Conservation (phyloP, 192 early-diverging fungal genomes). For the Chytriomyces sp. region DNA sequence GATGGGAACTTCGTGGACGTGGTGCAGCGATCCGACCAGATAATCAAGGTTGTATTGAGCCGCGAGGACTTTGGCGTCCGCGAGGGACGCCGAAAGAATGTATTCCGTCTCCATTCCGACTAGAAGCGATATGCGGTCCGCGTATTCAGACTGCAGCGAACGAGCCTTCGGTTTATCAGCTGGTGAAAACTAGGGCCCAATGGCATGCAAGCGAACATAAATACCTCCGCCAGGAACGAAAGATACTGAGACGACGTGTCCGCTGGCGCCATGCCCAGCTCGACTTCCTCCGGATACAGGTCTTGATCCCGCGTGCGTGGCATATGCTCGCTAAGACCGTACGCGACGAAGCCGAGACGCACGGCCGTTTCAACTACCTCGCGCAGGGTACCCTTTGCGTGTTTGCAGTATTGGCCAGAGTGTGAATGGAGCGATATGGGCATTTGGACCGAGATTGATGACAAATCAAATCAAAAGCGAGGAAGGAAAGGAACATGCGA, state of each 20-base stretch:
- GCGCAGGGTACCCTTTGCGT: slow-evolving; percentile 85
- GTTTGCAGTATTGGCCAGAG: slow-evolving; percentile 93
- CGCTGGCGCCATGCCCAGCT: slow-evolving; percentile 65
- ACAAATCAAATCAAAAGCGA: too few species aligned
- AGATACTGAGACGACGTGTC: slow-evolving; percentile 67
- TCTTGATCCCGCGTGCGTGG: slow-evolving; percentile 75
- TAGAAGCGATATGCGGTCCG: slow-evolving; percentile 52
- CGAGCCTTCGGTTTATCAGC: slow-evolving; percentile 53
- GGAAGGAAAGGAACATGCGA: too few species aligned
- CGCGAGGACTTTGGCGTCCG: slow-evolving; percentile 54
- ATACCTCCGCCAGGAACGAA: slow-evolving; percentile 60
- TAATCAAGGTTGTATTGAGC: slow-evolving; percentile 69
- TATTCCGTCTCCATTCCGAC: slow-evolving; percentile 92
- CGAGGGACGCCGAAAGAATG: slow-evolving; percentile 60
- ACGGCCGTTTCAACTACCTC: slow-evolving; percentile 79
- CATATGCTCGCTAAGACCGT: slow-evolving; percentile 93
- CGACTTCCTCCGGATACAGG: slow-evolving; percentile 91
- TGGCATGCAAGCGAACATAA: background rate
- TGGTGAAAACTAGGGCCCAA: background rate
- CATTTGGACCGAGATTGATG: slow-evolving; percentile 59
- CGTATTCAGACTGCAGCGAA: slow-evolving; percentile 68
- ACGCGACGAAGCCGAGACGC: slow-evolving; percentile 64
- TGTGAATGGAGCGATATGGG: slow-evolving; percentile 89
- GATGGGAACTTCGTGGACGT: slow-evolving; percentile 76
- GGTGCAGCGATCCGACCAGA: slow-evolving; percentile 92